phyloP scores from a whole-genome alignment of 176 grass and related monocot genomes.

The Carex parvula region DNA sequence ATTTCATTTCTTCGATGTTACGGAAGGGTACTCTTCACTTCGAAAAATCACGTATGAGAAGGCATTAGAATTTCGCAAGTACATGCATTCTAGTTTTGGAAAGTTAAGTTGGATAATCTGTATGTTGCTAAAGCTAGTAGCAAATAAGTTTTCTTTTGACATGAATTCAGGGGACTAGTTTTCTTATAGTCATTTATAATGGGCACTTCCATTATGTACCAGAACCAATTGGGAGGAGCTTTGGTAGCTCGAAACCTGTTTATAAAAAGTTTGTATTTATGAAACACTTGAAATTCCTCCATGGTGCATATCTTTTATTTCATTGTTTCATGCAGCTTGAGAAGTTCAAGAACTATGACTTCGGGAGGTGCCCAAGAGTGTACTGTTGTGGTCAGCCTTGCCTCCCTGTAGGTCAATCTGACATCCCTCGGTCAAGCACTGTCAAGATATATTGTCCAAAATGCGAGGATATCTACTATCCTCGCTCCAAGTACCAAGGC shows the following conservation, averaged over 20 bases:
- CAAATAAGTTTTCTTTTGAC: neutral
- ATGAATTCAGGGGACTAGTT: neutral
- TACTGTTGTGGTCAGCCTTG: slow-evolving; percentile 94
- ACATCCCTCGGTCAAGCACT: slow-evolving; percentile 83
- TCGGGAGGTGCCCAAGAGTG: slow-evolving; percentile 92
- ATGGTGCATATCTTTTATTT: neutral
- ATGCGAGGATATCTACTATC: slow-evolving; percentile 92
- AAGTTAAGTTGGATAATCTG: neutral
- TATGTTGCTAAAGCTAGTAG: neutral
- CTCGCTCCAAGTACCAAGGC: slow-evolving; percentile 96
- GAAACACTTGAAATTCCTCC: neutral
- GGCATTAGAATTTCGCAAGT: neutral
- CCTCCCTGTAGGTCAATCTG: slow-evolving; percentile 88
- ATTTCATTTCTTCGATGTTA: slow-evolving; percentile 3
- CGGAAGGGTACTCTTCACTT: neutral
- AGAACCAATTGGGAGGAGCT: neutral
- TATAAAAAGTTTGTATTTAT: neutral
- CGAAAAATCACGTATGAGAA: neutral
- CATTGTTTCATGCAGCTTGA: slow-evolving; percentile 54
- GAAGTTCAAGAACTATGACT: slow-evolving; percentile 97
- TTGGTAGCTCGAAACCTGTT: neutral
- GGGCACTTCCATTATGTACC: neutral
- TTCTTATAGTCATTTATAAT: neutral
- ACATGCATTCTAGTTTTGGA: neutral
- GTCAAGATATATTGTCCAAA: slow-evolving; percentile 98